A percentile compares a stretch with the other conserved stretches of the same genome.
These are phyloP conservation scores for Geotrichum europaeum DNA, from an alignment of 1,139 yeast genomes.

Conservation along the genomic window DNA sequence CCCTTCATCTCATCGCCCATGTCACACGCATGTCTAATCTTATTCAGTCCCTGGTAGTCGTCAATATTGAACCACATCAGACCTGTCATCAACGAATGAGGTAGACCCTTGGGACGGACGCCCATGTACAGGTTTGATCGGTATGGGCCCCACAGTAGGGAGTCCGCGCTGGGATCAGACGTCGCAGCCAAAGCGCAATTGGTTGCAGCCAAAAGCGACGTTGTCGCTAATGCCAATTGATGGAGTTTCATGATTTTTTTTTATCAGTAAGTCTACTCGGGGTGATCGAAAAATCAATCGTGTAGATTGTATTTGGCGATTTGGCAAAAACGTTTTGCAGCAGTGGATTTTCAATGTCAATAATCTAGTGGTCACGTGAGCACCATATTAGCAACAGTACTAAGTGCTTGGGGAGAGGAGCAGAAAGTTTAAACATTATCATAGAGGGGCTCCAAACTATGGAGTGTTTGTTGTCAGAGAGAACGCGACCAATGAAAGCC, in stretches of 20 bases:
- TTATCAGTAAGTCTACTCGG: background rate
- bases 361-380: too few species aligned
- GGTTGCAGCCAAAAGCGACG: background rate
- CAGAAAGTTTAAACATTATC: too few species aligned
- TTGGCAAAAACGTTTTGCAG: too few species aligned
- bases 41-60: slow-evolving; percentile 48
- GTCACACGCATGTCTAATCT: slow-evolving; percentile 74
- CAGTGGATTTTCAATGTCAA: too few species aligned
- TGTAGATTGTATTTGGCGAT: background rate
- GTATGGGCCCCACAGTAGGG: slow-evolving; percentile 87
- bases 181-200: background rate
- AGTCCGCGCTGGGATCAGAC: slow-evolving; percentile 25
- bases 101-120: slow-evolving; percentile 62
- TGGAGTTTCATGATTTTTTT: background rate
- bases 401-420: too few species aligned
- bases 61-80: slow-evolving; percentile 84
- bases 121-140: slow-evolving; percentile 85
- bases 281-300: background rate
- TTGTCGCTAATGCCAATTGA: background rate
- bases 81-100: slow-evolving; percentile 75
- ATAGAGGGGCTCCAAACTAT: too few species aligned
- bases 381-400: too few species aligned
- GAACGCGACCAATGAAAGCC: too few species aligned
- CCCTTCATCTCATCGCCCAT: slow-evolving; percentile 64
- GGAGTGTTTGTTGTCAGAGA: too few species aligned